Conservation (phyloP, 2,329 filamentous ascomycete genomes). For the Penicillium sp. region DNA sequence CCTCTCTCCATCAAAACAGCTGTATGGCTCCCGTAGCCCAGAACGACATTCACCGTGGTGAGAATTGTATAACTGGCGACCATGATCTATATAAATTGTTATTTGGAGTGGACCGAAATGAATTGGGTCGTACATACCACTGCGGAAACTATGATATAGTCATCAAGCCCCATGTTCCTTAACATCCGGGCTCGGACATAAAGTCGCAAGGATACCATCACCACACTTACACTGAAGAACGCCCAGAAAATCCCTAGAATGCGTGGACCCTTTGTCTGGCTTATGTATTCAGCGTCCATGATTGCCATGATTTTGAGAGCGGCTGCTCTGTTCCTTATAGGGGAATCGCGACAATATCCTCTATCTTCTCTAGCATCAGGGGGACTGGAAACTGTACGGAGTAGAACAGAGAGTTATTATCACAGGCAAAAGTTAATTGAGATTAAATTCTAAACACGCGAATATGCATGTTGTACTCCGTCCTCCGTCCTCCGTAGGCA, state of each 20-base stretch:
- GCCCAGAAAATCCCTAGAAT: conserved; percentile 26
- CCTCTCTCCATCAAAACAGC: conserved; percentile 19
- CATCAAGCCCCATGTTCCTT: conserved; percentile 28
- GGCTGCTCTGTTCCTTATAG: neutral
- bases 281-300: neutral
- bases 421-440: neutral
- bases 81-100: conserved; percentile 13
- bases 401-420: too few species aligned
- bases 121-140: conserved; percentile 21
- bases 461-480: too few species aligned
- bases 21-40: conserved; percentile 37
- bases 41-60: conserved; percentile 28
- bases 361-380: too few species aligned
- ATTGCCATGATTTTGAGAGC: neutral
- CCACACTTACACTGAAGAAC: conserved; percentile 23
- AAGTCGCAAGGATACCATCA: conserved; percentile 27
- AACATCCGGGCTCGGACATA: conserved; percentile 26
- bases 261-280: conserved; percentile 27
- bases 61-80: conserved; percentile 28
- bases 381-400: too few species aligned
- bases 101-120: neutral
- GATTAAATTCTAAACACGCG: neutral
- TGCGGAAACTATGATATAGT: conserved; percentile 30
- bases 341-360: neutral
- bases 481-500: neutral